phyloP scores from a whole-genome alignment of 202 grass and related monocot genomes.

The Musa balbisiana region DNA sequence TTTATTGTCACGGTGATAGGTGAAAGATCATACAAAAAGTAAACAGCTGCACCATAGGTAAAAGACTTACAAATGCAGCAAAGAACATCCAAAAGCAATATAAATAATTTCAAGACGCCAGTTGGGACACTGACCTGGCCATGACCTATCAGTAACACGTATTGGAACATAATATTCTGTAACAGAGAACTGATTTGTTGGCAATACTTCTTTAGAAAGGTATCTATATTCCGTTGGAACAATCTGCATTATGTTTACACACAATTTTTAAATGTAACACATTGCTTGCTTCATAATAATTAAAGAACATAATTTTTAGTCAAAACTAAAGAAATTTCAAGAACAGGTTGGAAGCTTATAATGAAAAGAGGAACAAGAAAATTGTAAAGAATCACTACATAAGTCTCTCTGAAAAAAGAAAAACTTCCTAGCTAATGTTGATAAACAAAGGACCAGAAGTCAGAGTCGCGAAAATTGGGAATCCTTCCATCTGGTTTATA shows the following conservation, averaged over 20 bases:
- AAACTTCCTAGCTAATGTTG: too few species aligned
- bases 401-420: too few species aligned
- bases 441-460: too few species aligned
- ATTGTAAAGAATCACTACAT: too few species aligned
- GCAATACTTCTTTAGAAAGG: constrained; percentile 76
- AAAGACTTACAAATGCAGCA: neutral
- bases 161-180: constrained; percentile 91
- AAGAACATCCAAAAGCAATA: neutral
- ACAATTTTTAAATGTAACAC: constrained; percentile 1
- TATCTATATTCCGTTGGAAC: constrained; percentile 95
- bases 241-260: constrained; percentile 44
- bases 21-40: constrained; percentile 94
- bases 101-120: neutral
- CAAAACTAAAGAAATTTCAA: too few species aligned
- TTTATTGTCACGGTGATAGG: constrained; percentile 95
- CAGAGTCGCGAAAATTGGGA: too few species aligned
- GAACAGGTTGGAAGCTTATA: too few species aligned
- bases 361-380: too few species aligned
- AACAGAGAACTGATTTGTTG: constrained; percentile 98
- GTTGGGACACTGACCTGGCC: constrained; percentile 59
- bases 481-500: too few species aligned
- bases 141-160: constrained; percentile 52
- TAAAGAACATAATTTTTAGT: neutral
- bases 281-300: neutral
- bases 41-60: constrained; percentile 58